These are phyloP conservation scores for Hypoxylon fragiforme DNA, from an alignment of 495 filamentous ascomycete genomes.

Conservation along the genomic window DNA sequence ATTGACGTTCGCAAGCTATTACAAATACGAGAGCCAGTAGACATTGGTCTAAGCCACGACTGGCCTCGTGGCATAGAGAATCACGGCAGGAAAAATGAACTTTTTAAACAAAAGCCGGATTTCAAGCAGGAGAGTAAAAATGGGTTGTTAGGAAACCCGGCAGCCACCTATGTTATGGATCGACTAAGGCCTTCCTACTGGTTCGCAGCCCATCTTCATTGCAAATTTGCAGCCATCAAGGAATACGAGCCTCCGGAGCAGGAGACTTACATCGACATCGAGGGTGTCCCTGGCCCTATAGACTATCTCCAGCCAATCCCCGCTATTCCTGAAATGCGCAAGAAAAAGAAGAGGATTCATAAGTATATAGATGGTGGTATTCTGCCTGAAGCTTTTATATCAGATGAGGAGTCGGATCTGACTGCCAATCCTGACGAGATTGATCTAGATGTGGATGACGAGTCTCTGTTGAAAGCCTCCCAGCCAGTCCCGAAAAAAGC, in stretches of 20 bases:
- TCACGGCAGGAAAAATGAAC: constrained; percentile 61
- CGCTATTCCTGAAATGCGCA: too few species aligned
- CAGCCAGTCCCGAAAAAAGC: too few species aligned
- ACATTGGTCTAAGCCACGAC: constrained; percentile 90
- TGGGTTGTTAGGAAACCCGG: constrained; percentile 74
- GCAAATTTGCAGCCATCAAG: constrained; percentile 77
- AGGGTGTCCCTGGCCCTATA: too few species aligned
- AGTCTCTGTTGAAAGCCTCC: constrained; percentile 22
- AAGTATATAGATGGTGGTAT: too few species aligned
- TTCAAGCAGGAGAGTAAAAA: constrained; percentile 73
- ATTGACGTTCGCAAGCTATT: constrained; percentile 89
- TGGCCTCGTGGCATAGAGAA: constrained; percentile 86
- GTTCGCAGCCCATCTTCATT: constrained; percentile 94
- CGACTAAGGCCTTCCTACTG: constrained; percentile 80
- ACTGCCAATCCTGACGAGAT: constrained; percentile 56
- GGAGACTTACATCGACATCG: too few species aligned
- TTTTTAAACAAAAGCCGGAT: constrained; percentile 71
- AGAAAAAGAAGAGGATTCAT: too few species aligned
- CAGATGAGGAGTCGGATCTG: neutral
- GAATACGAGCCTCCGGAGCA: constrained; percentile 56
- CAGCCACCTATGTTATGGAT: constrained; percentile 77
- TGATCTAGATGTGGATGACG: constrained; percentile 57
- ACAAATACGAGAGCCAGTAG: constrained; percentile 79
- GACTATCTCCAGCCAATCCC: too few species aligned
- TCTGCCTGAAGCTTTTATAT: too few species aligned